These are phyloP conservation scores for Phyllosticta paracitricarpa DNA, from an alignment of 2,329 filamentous ascomycete genomes.

Conservation along the genomic window DNA sequence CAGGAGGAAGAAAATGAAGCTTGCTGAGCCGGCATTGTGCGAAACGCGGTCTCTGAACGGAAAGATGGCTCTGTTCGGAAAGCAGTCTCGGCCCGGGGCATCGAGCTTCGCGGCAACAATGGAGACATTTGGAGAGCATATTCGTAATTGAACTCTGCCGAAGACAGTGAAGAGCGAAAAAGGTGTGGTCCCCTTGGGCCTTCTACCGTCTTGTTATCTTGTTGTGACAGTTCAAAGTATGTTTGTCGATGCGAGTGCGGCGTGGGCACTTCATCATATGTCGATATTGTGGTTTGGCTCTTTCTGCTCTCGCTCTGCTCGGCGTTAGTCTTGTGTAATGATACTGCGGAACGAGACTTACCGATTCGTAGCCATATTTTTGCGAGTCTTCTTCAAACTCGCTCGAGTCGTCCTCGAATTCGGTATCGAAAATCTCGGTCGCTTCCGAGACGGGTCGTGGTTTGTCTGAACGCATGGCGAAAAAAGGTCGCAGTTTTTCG, in stretches of 20 bases:
- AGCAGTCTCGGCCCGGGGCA: slow-evolving; percentile 31
- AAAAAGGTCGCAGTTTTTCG: slow-evolving; percentile 46
- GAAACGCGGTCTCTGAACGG: background rate
- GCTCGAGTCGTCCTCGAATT: slow-evolving; percentile 56
- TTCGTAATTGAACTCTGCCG: slow-evolving; percentile 42
- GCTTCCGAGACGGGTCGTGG: slow-evolving; percentile 58
- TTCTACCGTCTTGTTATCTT: slow-evolving; percentile 55
- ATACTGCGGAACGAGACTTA: slow-evolving; percentile 36
- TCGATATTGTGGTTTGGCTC: slow-evolving; percentile 79
- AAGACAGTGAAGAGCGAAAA: slow-evolving; percentile 61
- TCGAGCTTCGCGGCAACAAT: slow-evolving; percentile 54
- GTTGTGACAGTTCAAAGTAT: slow-evolving; percentile 50
- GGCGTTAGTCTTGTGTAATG: background rate
- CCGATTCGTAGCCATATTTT: slow-evolving; percentile 59
- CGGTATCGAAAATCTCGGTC: slow-evolving; percentile 71
- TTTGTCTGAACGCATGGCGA: slow-evolving; percentile 43
- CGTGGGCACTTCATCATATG: slow-evolving; percentile 73
- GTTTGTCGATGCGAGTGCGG: slow-evolving; percentile 57
- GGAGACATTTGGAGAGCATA: slow-evolving; percentile 60
- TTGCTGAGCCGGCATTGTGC: background rate
- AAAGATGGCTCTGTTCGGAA: slow-evolving; percentile 20
- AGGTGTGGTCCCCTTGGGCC: slow-evolving; percentile 81
- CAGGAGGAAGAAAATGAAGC: background rate
- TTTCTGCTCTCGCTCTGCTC: slow-evolving; percentile 48
- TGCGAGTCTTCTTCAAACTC: slow-evolving; percentile 43